Evolutionary conservation across 148 eudicot species (phyloP).

Genomic region (Oxyria digyna): DNA sequence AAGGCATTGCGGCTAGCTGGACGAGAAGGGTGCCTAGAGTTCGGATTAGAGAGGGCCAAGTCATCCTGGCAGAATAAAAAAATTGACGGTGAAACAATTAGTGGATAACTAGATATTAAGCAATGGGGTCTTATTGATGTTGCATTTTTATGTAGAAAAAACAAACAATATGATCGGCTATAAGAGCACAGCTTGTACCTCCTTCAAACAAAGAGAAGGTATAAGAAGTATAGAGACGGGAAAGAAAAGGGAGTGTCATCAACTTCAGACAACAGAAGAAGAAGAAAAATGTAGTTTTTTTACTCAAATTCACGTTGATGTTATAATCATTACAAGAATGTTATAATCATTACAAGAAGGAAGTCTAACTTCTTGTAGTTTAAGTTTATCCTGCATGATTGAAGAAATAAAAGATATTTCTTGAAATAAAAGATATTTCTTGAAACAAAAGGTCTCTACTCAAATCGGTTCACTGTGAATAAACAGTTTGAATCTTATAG

Average conservation of each 20-base stretch:
- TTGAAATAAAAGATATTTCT: background rate
- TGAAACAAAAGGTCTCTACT: background rate
- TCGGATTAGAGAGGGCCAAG: conserved; percentile 48
- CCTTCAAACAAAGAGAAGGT: background rate
- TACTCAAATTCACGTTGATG: background rate
- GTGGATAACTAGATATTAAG: background rate
- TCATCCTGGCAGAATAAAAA: conserved; percentile 58
- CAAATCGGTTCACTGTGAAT: background rate
- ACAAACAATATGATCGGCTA: background rate
- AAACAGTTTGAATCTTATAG: background rate
- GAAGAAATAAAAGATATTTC: background rate
- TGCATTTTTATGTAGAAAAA: background rate
- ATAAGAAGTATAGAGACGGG: background rate
- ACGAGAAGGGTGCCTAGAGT: conserved; percentile 73
- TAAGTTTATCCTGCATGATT: background rate
- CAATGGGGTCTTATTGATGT: background rate
- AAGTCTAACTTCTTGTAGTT: background rate
- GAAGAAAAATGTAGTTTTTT: background rate
- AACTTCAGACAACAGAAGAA: background rate
- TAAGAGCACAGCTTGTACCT: background rate
- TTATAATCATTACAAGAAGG: background rate
- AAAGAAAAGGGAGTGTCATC: background rate
- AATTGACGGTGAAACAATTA: background rate
- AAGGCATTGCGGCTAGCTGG: conserved; percentile 87
- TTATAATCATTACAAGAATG: background rate